Conservation (phyloP, 179 eudicot genomes). For the Spergularia azorica region DNA sequence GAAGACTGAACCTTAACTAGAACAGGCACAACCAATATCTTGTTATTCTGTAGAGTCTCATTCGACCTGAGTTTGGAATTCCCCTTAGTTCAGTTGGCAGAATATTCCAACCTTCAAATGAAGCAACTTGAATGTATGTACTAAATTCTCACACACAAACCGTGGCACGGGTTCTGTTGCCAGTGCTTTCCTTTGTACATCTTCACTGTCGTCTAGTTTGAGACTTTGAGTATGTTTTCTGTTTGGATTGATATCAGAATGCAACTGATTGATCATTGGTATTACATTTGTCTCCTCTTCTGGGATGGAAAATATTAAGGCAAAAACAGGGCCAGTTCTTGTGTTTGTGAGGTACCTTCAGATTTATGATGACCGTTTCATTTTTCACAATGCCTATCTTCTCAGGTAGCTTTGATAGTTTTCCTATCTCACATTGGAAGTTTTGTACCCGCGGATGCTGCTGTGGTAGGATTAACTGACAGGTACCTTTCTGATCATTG, state of each 20-base stretch:
- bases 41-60: not conserved
- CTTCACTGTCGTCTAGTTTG: not conserved
- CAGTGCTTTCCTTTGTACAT: not conserved
- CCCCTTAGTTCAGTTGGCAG: not conserved
- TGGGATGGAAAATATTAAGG: not conserved
- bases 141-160: not conserved
- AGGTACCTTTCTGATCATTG: constrained; percentile 45
- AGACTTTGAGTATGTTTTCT: not conserved
- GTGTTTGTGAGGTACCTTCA: not conserved
- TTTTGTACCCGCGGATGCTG: constrained; percentile 98
- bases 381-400: constrained; percentile 17
- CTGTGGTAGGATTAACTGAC: constrained; percentile 93
- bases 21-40: not conserved
- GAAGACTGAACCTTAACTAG: not conserved
- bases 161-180: not conserved
- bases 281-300: not conserved
- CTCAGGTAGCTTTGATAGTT: constrained; percentile 94
- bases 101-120: not conserved
- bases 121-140: not conserved
- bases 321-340: not conserved
- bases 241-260: not conserved
- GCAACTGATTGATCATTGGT: not conserved
- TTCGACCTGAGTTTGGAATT: not conserved
- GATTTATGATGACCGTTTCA: not conserved
- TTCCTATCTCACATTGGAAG: constrained; percentile 98